Evolutionary conservation across 2,329 filamentous ascomycete species (phyloP).

Genomic region (Graphilbum ipis-grandicollis): DNA sequence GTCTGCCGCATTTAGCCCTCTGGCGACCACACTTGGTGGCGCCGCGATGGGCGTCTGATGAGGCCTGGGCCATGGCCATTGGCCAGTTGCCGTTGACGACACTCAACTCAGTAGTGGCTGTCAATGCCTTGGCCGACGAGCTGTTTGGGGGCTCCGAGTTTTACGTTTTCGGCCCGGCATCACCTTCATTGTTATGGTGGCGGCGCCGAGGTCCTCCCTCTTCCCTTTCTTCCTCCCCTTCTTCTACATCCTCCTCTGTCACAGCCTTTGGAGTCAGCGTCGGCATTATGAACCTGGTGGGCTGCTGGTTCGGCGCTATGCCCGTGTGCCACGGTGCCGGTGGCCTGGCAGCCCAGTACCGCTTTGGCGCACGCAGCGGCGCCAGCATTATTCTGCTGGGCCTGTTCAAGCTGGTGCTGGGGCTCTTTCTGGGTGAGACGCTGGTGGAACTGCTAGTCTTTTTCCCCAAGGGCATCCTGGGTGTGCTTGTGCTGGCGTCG

Average conservation of each 20-base stretch:
- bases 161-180: slow-evolving; percentile 10
- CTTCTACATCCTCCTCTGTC: slow-evolving; percentile 35
- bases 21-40: slow-evolving; percentile 43
- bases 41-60: slow-evolving; percentile 17
- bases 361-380: slow-evolving; percentile 81
- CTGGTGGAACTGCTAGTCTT: slow-evolving; percentile 51
- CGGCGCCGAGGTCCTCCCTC: too few species aligned
- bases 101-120: slow-evolving; percentile 83
- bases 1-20: slow-evolving; percentile 33
- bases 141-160: slow-evolving; percentile 47
- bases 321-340: slow-evolving; percentile 88
- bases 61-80: slow-evolving; percentile 43
- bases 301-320: slow-evolving; percentile 90
- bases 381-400: slow-evolving; percentile 70
- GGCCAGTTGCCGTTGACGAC: slow-evolving; percentile 84
- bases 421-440: slow-evolving; percentile 55
- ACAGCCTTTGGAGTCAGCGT: slow-evolving; percentile 71
- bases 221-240: too few species aligned
- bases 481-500: slow-evolving; percentile 78
- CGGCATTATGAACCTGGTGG: slow-evolving; percentile 63
- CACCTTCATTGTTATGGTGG: too few species aligned
- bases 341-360: slow-evolving; percentile 75
- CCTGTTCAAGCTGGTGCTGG: slow-evolving; percentile 55
- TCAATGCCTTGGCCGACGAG: slow-evolving; percentile 60
- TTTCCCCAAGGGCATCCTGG: slow-evolving; percentile 64